Evolutionary conservation across 1,139 yeast genomes (phyloP).

Genomic region (Yamadazyma oceani): DNA sequence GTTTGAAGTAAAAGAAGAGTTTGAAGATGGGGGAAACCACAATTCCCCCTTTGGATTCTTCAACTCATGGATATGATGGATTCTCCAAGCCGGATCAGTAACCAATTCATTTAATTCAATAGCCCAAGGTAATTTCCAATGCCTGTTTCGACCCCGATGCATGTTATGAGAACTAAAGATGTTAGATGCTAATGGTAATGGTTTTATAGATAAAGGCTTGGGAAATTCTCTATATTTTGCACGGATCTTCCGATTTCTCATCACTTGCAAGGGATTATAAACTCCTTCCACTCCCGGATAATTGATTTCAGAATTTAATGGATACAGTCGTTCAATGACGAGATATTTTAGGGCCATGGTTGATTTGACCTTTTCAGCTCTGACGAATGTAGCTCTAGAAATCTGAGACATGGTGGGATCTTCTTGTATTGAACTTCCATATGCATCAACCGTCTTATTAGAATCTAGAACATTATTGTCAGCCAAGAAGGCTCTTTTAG

Average conservation of each 20-base stretch:
- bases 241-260: conserved; percentile 64
- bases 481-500: conserved; percentile 40
- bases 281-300: conserved; percentile 61
- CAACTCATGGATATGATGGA: conserved; percentile 63
- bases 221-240: conserved; percentile 47
- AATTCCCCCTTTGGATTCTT: conserved; percentile 51
- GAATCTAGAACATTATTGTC: conserved; percentile 40
- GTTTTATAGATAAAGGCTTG: conserved; percentile 30
- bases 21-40: conserved; percentile 50
- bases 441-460: conserved; percentile 6
- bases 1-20: conserved; percentile 4
- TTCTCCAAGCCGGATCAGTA: conserved; percentile 67
- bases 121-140: conserved; percentile 58
- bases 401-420: conserved; percentile 12
- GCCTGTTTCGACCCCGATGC: conserved; percentile 21
- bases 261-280: conserved; percentile 79
- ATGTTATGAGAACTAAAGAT: conserved; percentile 46
- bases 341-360: conserved; percentile 53
- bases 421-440: conserved; percentile 5
- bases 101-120: conserved; percentile 63
- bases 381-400: conserved; percentile 40
- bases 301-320: conserved; percentile 6
- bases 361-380: conserved; percentile 56
- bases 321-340: conserved; percentile 40
- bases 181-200: conserved; percentile 53